Base-by-base conservation (phyloP, 2,329 filamentous ascomycete species). In the Trichophaea hybrida region DNA sequence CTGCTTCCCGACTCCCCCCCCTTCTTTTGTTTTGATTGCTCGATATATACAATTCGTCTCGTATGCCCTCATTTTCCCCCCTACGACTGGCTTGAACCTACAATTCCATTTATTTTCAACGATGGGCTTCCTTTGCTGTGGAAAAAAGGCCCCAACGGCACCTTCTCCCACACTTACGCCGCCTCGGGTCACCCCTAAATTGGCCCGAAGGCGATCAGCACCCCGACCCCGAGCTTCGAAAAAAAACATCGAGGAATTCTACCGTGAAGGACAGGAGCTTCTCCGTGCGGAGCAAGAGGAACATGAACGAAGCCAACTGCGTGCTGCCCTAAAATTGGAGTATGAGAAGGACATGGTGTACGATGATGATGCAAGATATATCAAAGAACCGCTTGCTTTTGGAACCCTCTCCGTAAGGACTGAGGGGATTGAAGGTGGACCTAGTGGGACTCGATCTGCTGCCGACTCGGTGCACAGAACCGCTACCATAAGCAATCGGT, bases 201-300 rank as follows among this genome's bases (percentile, higher is more conserved):
- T 61, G 31, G 32, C 56, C 35, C 60, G 33, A 13, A 52, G 52
- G 37, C 46, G 52, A 48, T 56, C 62, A 32, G 35, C 38, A 3
- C 56, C 62, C 35, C 38, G 33, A 5, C 53, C 37, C 12, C 59
- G 44, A 15, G 38, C 57, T 6, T 59, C 62, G 24, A 58, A 46
- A 57, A 57, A 62, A 59, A 62, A 55, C 13, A 64, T 64, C 40
- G 63, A 65, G 32, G 48, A 57, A 15, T 62, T 64, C 56, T 64
- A 65, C 49, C 61, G 60, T 7, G 63, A 65, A 40, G 63, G 58
- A 35, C 60, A 40, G 31, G 52, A 64, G 32, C 53, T 64, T 12
- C 40, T 56, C 8, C 44, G 59, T 35, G 53, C 62, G 43, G 55
- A 54, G 13, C 54, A 62, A 40, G 62, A 60, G 33, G 61, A 62